phyloP scores from a whole-genome alignment of 1,284 basidiomycete genomes.

The Trametes sp. region DNA sequence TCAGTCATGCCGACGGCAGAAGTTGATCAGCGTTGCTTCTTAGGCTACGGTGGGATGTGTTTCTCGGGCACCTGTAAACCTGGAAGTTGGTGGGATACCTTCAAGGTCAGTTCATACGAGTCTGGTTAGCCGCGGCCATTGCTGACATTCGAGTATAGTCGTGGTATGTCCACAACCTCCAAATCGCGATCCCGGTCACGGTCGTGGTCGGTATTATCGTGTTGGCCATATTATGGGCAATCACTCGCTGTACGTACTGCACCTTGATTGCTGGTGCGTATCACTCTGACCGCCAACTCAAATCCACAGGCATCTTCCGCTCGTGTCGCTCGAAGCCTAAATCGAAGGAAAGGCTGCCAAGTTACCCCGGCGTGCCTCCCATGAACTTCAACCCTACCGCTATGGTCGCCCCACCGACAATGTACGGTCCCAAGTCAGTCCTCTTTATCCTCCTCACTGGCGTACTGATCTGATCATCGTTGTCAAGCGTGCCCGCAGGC shows the following conservation, averaged over 20 bases:
- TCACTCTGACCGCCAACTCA: not conserved
- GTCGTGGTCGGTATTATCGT: constrained; percentile 72
- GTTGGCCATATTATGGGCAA: constrained; percentile 44
- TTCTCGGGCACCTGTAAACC: constrained; percentile 68
- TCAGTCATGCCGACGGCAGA: not conserved
- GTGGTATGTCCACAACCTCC: constrained; percentile 80
- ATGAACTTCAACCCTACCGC: constrained; percentile 24
- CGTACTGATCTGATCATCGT: not conserved
- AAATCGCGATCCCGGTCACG: constrained; percentile 84
- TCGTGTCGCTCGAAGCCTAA: constrained; percentile 17
- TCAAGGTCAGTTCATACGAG: constrained; percentile 53
- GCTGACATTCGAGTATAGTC: constrained; percentile 46
- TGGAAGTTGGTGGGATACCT: constrained; percentile 69
- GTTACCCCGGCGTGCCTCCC: constrained; percentile 24
- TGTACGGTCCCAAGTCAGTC: constrained; percentile 28
- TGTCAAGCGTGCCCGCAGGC: constrained; percentile 1
- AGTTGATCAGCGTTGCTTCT: constrained; percentile 8
- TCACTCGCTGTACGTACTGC: constrained; percentile 27
- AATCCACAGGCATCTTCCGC: constrained; percentile 16
- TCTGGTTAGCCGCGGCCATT: not conserved
- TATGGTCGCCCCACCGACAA: constrained; percentile 18
- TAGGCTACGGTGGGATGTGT: constrained; percentile 82
- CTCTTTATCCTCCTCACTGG: not conserved
- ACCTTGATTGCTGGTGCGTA: not conserved
- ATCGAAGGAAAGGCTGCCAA: constrained; percentile 20